Conservation (phyloP, 1,139 yeast species). For the Tardiomyces digboiensis region DNA sequence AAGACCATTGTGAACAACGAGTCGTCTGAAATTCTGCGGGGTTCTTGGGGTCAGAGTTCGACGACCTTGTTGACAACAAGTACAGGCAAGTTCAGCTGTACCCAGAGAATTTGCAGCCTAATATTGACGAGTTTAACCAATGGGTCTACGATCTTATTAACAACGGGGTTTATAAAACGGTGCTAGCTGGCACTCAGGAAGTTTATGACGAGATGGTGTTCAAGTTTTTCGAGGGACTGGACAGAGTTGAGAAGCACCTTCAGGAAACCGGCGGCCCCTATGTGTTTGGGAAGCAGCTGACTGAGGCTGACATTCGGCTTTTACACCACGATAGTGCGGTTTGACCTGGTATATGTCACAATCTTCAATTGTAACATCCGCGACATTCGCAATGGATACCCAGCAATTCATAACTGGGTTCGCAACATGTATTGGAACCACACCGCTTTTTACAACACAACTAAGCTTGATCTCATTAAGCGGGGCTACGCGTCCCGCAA, state of each 20-base stretch:
- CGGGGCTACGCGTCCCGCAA: conserved; percentile 82
- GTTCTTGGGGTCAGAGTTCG: conserved; percentile 66
- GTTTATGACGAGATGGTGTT: conserved; percentile 68
- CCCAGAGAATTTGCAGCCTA: conserved; percentile 42
- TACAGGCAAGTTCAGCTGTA: conserved; percentile 48
- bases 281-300: conserved; percentile 55
- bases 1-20: conserved; percentile 85
- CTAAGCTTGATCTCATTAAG: conserved; percentile 85
- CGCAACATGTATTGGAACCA: conserved; percentile 78
- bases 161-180: conserved; percentile 92
- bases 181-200: conserved; percentile 79
- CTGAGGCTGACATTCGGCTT: conserved; percentile 90
- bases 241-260: conserved; percentile 62
- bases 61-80: conserved; percentile 38
- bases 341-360: conserved; percentile 87
- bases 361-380: conserved; percentile 90
- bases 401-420: conserved; percentile 70
- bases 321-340: conserved; percentile 74
- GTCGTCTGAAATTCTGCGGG: conserved; percentile 78
- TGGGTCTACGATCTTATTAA: conserved; percentile 83
- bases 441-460: conserved; percentile 67
- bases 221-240: conserved; percentile 60
- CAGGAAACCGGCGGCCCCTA: conserved; percentile 42
- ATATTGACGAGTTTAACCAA: conserved; percentile 71
- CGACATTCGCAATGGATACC: conserved; percentile 75